Evolutionary conservation across 768 basidiomycete genomes (phyloP).

Genomic region (Kwoniella heveanensis): DNA sequence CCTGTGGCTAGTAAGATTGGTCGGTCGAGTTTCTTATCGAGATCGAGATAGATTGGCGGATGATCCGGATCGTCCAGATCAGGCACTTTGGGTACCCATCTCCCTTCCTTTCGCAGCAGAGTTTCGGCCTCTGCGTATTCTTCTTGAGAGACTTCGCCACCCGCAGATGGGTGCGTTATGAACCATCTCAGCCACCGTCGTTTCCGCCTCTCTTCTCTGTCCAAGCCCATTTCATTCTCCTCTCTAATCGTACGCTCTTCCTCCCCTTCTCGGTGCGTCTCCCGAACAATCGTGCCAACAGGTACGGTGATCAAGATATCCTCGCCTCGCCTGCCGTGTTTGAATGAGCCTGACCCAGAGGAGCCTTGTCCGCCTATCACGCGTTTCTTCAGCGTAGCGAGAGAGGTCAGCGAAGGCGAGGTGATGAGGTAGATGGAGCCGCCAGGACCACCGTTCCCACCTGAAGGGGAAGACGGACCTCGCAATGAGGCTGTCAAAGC

Average conservation of each 20-base stretch:
- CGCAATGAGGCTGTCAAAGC: conserved; percentile 92
- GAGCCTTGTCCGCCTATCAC: conserved; percentile 69
- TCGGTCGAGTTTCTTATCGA: conserved; percentile 29
- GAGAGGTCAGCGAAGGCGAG: conserved; percentile 72
- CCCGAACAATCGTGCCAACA: conserved; percentile 82
- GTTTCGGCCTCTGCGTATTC: conserved; percentile 45
- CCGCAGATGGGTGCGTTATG: conserved; percentile 35
- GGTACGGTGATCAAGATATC: conserved; percentile 81
- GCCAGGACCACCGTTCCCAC: conserved; percentile 87
- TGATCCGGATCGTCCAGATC: conserved; percentile 18
- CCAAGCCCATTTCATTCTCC: conserved; percentile 65
- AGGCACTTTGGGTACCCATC: conserved; percentile 27
- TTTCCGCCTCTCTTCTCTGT: conserved; percentile 63
- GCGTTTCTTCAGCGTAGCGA: conserved; percentile 71
- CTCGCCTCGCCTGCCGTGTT: conserved; percentile 73
- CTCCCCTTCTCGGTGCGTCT: conserved; percentile 67
- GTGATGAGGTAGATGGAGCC: conserved; percentile 84
- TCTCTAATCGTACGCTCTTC: conserved; percentile 67
- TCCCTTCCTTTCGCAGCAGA: conserved; percentile 37
- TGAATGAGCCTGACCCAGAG: conserved; percentile 82
- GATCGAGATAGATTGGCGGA: conserved; percentile 41
- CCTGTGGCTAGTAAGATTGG: conserved; percentile 68
- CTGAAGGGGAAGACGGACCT: conserved; percentile 84
- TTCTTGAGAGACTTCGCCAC: conserved; percentile 32
- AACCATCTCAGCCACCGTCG: conserved; percentile 41